Base-by-base conservation (phyloP, 306 rosid species). In the Casuarina cunninghamiana region DNA sequence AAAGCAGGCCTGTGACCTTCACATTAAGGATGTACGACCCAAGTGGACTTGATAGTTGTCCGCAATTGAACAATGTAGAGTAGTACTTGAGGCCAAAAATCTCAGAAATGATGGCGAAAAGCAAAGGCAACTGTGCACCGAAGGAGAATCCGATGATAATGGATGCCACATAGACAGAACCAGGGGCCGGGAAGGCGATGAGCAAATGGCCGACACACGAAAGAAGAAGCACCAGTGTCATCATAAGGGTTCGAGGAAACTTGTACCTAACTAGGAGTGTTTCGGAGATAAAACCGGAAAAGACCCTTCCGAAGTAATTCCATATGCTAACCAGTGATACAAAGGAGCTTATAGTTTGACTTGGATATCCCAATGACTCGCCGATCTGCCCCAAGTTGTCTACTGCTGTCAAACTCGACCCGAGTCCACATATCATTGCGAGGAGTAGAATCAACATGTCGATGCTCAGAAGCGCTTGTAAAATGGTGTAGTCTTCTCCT, bases 301-400 rank as follows among this genome's bases (percentile, higher is more conserved):
- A 86, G 3, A 83, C 85, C 16, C 88, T 73, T 10, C 89, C 91
- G 60, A 86, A 86, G 81, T 79, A 88, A 81, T 88, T 88, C 89
- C 91, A 88, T 19, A 84, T 85, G 82, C 88, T 86, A 1, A 81
- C 80, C 2, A 88, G 73, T 3, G 91, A 86, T 5, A 84, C 85
- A 53, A 88, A 86, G 0, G 86, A 53, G 46, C 39, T 74, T 2
- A 84, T 49, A 0, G 89, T 78, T 2, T 43, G 69, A 0, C 72
- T 12, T 21, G 83, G 81, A 46, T 88, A 84, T 3, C 88, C 90
- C 0, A 86, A 74, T 0, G 88, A 82, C 61, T 88, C 89, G 1
- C 91, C 91, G 32, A 88, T 82, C 15, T 88, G 88, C 5, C 92
- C 91, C 78, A 84, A 73, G 39, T 86, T 86, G 71, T 88, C 88